phyloP scores from a whole-genome alignment of 768 basidiomycete genomes.

The Neoboletus subvelutipes region DNA sequence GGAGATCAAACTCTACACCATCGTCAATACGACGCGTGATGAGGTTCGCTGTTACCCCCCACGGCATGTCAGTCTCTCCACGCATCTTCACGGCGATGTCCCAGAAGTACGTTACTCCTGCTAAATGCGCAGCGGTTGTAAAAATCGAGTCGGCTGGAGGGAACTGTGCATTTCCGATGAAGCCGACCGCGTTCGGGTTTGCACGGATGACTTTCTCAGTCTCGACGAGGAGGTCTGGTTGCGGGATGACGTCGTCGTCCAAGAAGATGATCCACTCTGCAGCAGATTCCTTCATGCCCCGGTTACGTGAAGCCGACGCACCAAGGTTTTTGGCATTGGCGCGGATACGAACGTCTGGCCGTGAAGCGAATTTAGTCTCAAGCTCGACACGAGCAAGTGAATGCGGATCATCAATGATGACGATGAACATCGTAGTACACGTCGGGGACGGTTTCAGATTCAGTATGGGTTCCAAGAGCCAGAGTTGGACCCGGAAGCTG shows the following conservation, averaged over 20 bases:
- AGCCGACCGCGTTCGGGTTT: conserved; percentile 49
- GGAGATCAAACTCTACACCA: conserved; percentile 43
- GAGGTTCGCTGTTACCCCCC: conserved; percentile 65
- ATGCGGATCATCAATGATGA: conserved; percentile 56
- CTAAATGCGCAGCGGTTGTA: conserved; percentile 53
- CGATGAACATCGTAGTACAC: conserved; percentile 52
- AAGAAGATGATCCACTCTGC: conserved; percentile 60
- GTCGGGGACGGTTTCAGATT: conserved; percentile 41
- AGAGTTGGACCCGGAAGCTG: conserved; percentile 51
- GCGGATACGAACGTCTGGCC: conserved; percentile 54
- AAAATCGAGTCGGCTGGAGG: conserved; percentile 48
- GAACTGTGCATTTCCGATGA: conserved; percentile 52
- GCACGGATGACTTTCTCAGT: conserved; percentile 47
- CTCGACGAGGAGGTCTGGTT: conserved; percentile 42
- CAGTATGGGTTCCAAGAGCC: conserved; percentile 45
- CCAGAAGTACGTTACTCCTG: conserved; percentile 62
- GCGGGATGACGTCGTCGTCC: conserved; percentile 56
- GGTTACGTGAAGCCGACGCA: conserved; percentile 54
- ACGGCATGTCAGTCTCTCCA: conserved; percentile 46
- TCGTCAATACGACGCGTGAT: conserved; percentile 48
- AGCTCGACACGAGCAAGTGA: conserved; percentile 43
- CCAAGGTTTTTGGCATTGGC: conserved; percentile 48
- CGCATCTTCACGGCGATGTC: conserved; percentile 52
- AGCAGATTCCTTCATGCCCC: conserved; percentile 52
- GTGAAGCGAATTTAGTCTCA: conserved; percentile 38